Evolutionary conservation across 2,329 filamentous ascomycete species (phyloP).

Genomic region (Sarocladium brachiariae): DNA sequence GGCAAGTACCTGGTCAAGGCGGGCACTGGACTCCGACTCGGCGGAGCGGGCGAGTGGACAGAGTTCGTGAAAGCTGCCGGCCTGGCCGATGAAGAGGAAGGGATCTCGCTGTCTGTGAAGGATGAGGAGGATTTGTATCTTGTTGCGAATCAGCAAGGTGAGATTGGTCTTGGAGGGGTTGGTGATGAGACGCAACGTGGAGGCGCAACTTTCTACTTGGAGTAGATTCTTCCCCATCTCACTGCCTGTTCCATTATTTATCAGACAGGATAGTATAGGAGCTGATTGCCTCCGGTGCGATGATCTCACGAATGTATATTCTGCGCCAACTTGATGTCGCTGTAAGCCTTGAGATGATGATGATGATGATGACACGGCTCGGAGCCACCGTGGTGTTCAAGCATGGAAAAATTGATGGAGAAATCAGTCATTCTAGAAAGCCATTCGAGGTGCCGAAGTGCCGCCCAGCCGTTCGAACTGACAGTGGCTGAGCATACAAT

Average conservation of each 20-base stretch:
- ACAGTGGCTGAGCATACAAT: too few relatives aligned
- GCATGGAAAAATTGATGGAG: background rate
- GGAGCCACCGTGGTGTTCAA: too few relatives aligned
- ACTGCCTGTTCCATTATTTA: too few relatives aligned
- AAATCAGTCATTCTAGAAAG: background rate
- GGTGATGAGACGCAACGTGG: background rate
- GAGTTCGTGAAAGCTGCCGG: slow-evolving; percentile 1
- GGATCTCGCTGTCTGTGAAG: background rate
- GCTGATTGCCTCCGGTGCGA: background rate
- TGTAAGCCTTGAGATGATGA: too few relatives aligned
- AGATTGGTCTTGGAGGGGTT: background rate
- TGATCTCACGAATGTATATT: too few relatives aligned
- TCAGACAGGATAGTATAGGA: background rate
- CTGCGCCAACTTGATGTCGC: too few relatives aligned
- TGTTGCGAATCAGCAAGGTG: background rate
- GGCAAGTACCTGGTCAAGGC: background rate
- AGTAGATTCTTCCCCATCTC: background rate
- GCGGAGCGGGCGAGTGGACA: background rate
- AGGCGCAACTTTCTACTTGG: slow-evolving; percentile 7
- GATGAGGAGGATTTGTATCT: background rate
- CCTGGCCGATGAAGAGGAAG: background rate
- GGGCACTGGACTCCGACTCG: background rate
- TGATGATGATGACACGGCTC: too few relatives aligned
- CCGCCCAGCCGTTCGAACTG: too few relatives aligned
- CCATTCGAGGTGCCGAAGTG: background rate